phyloP scores from a whole-genome alignment of 441 rosid species.

The Pelargonium hybrid region DNA sequence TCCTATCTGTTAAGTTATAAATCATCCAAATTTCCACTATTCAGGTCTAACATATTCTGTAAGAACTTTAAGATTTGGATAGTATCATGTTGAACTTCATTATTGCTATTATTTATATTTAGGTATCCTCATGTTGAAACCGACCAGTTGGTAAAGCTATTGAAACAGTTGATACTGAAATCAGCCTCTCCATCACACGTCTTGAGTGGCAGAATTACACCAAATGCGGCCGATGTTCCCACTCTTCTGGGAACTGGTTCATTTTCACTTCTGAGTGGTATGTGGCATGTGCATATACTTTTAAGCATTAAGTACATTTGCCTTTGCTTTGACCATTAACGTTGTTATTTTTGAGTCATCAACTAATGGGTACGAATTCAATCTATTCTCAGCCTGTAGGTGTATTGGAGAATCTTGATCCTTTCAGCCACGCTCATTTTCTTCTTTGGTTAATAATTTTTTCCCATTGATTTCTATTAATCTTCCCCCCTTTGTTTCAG shows the following conservation, averaged over 20 bases:
- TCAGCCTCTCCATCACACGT: constrained; percentile 41
- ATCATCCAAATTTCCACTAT: neutral
- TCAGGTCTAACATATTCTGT: neutral
- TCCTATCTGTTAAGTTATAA: neutral
- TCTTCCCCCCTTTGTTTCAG: constrained; percentile 26
- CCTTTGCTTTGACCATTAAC: neutral
- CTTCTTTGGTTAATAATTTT: neutral
- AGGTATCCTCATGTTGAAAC: constrained; percentile 83
- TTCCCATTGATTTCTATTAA: neutral
- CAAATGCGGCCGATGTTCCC: constrained; percentile 78
- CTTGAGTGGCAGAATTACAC: constrained; percentile 36
- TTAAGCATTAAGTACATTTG: neutral
- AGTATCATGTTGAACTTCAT: constrained; percentile 5
- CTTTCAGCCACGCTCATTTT: neutral
- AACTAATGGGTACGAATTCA: neutral
- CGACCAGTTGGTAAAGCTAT: constrained; percentile 87
- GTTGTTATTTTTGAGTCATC: neutral
- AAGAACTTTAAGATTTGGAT: constrained; percentile 1
- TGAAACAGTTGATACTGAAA: constrained; percentile 67
- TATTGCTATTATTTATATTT: constrained; percentile 19
- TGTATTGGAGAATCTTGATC: neutral
- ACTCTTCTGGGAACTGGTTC: constrained; percentile 73
- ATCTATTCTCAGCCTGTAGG: neutral
- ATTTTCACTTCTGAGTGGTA: constrained; percentile 87
- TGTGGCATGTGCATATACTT: constrained; percentile 28